phyloP scores from a whole-genome alignment of 2,329 filamentous ascomycete genomes.

The Coleophoma crateriformis region DNA sequence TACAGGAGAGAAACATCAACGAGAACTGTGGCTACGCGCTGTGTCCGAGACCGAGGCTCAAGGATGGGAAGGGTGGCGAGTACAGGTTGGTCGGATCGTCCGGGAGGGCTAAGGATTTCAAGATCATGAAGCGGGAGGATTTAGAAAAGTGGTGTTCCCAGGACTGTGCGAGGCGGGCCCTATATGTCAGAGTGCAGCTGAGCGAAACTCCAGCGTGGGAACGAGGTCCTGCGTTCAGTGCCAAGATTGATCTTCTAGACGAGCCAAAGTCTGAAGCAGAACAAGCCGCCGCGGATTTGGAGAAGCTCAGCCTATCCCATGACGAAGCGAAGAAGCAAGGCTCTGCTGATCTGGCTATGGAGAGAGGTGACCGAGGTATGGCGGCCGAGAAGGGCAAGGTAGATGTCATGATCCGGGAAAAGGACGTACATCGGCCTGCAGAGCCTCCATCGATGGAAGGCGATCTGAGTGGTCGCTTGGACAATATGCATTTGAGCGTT shows the following conservation, averaged over 20 bases:
- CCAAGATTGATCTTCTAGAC: constrained; percentile 56
- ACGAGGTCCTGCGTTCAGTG: constrained; percentile 37
- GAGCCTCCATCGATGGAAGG: constrained; percentile 32
- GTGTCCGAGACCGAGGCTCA: constrained; percentile 61
- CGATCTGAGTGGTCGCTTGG: constrained; percentile 22
- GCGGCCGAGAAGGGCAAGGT: constrained; percentile 26
- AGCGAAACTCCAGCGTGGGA: constrained; percentile 83
- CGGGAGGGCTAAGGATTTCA: constrained; percentile 48
- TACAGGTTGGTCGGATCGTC: constrained; percentile 59
- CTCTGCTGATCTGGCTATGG: constrained; percentile 40
- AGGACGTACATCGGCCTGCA: constrained; percentile 33
- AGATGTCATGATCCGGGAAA: constrained; percentile 47
- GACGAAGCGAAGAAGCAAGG: constrained; percentile 32
- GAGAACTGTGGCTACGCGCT: constrained; percentile 78
- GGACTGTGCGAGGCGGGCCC: constrained; percentile 69
- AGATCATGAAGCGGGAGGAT: constrained; percentile 65
- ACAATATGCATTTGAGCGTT: constrained; percentile 22
- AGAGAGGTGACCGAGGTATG: constrained; percentile 35
- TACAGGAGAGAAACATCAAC: constrained; percentile 83
- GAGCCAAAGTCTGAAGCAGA: constrained; percentile 51
- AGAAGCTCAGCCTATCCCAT: constrained; percentile 38
- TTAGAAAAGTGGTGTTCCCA: constrained; percentile 84
- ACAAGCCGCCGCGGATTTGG: constrained; percentile 16
- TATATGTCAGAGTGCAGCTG: constrained; percentile 87
- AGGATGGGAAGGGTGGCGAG: constrained; percentile 50